A percentile compares a stretch with the other conserved stretches of the same genome.
These are phyloP conservation scores for Blastobotrys attinorum DNA, from an alignment of 805 yeast genomes.

Conservation along the genomic window DNA sequence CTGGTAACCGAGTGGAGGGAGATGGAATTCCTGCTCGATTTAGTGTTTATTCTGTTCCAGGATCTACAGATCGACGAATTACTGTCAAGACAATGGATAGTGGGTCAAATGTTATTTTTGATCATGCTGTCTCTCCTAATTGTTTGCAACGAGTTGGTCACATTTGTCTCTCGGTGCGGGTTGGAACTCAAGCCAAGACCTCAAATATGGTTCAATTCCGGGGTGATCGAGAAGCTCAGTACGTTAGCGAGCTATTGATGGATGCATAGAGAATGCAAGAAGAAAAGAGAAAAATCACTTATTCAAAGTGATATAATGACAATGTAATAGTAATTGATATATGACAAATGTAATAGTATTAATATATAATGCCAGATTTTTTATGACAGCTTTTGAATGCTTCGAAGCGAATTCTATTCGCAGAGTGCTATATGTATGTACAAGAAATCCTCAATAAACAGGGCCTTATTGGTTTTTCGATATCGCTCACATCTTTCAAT, in stretches of 20 bases:
- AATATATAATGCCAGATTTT: too few species aligned
- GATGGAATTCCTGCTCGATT: constrained; percentile 7
- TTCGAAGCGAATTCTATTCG: too few species aligned
- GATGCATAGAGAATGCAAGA: too few species aligned
- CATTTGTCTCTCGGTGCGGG: constrained; percentile 15
- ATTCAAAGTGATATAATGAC: too few species aligned
- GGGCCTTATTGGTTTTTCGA: background rate
- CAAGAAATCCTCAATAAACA: too few species aligned
- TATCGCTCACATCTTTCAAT: too few species aligned
- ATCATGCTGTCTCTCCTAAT: background rate
- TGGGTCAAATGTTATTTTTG: background rate
- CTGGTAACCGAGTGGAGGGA: constrained; percentile 12
- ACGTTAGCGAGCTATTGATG: constrained; percentile 15
- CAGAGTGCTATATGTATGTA: too few species aligned
- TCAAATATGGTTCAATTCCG: constrained; percentile 24
- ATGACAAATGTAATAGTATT: too few species aligned
- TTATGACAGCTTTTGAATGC: too few species aligned
- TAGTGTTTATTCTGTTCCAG: constrained; percentile 3
- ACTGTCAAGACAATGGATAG: background rate
- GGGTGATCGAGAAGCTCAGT: constrained; percentile 22
- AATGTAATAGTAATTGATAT: too few species aligned
- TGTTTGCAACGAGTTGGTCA: constrained; percentile 10
- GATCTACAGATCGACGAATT: background rate
- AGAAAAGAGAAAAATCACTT: too few species aligned
- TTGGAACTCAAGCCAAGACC: constrained; percentile 6